These are phyloP conservation scores for Sporothrix globosa DNA, from an alignment of 2,329 filamentous ascomycete species.

Conservation along the genomic window DNA sequence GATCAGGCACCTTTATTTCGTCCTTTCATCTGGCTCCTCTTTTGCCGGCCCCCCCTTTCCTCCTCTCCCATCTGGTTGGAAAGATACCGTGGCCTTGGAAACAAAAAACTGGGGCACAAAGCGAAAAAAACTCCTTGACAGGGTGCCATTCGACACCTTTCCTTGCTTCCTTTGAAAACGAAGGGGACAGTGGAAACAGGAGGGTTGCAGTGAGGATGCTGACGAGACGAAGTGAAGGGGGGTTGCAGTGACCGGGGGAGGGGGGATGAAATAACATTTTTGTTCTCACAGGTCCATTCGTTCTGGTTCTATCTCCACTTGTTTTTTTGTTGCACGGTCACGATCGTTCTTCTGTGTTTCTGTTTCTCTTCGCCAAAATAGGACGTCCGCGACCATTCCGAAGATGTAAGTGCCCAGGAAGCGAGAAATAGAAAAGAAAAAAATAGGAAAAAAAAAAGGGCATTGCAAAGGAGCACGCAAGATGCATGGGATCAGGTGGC, in stretches of 20 bases:
- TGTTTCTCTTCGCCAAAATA: neutral
- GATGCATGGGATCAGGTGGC: neutral
- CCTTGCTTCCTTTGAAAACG: neutral
- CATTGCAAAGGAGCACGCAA: neutral
- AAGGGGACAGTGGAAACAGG: neutral
- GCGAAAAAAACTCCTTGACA: neutral
- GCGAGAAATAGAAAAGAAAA: neutral
- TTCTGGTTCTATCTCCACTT: neutral
- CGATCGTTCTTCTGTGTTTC: conserved; percentile 1
- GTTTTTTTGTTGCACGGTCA: neutral
- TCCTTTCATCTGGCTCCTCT: neutral
- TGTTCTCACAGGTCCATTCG: neutral
- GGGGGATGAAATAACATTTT: neutral
- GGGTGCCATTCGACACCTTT: neutral
- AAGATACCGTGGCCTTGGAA: conserved; percentile 35
- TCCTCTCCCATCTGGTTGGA: neutral
- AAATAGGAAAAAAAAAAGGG: neutral
- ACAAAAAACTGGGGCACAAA: conserved; percentile 19
- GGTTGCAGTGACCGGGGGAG: neutral
- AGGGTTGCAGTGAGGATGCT: conserved; percentile 15
- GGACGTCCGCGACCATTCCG: neutral
- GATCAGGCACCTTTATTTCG: neutral
- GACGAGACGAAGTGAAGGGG: neutral
- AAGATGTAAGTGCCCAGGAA: neutral
- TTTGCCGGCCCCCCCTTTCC: no score